Base-by-base conservation (phyloP, 192 early-diverging fungal species). In the Coemansia sp. region DNA sequence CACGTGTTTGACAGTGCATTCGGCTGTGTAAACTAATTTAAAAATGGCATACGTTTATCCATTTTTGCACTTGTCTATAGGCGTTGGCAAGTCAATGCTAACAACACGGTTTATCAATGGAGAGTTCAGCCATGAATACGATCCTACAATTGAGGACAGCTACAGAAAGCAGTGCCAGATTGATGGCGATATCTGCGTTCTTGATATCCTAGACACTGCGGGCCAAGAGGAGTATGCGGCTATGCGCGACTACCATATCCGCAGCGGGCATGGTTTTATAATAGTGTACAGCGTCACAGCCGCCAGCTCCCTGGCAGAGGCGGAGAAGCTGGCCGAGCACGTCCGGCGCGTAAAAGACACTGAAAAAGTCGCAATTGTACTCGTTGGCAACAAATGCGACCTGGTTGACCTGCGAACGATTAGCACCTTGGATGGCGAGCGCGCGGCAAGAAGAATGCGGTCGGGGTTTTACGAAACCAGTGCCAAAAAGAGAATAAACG, bases 91-190 rank as follows among this genome's bases (percentile, higher is more conserved):
- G 76, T 93, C 91, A 19, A 93, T 93, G 46, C 76, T 97, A 55
- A 95, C 93, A 0, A 95, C 95, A 40, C 90, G 91, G 62, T 95
- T 94, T 72, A 93, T 95, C 34, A 94, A 94, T 71, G 91, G 89
- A 0, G 88, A 90, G 27, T 97, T 97, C 71, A 88, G 91, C 22
- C 91, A 95, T 34, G 90, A 92, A 41, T 97, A 97, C 68, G 95
- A 97, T 63, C 95, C 95, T 41, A 97, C 95, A 9, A 97, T 97
- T 60, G 95, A 97, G 68, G 88, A 88, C 62, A 86, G 83, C 56
- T 95, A 97, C 82, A 83, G 91, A 62, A 95, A 95, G 68, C 87
- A 93, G 65, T 90, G 88, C 57, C 76, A 86, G 54, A 86, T 97
- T 14, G 93, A 97, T 63, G 83, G 81, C 56, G 86, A 89, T 59